Base-by-base conservation (phyloP, 805 yeast species). In the Nakazawaea laoshanensis region DNA sequence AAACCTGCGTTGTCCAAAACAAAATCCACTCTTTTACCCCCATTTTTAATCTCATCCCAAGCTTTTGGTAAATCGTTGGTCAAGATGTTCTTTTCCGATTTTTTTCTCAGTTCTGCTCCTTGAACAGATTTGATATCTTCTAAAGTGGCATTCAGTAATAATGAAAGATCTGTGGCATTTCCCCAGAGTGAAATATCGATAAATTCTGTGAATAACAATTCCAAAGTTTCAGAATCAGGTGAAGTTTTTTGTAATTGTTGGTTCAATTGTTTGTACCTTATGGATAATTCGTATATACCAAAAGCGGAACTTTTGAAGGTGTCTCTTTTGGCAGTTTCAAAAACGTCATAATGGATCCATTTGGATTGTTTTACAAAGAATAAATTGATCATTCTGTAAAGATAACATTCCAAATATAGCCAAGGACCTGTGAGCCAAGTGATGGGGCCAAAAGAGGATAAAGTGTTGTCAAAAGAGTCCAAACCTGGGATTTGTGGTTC, bases 161-260 rank as follows among this genome's bases (percentile, higher is more conserved):
- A 61, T 0, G 96, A 86, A 49, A 92, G 67, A 55, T 92, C 99
- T 4, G 96, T 85, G 13, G 97, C 96, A 55, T 92, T 92, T 18
- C 99, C 99, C 99, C 99, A 92, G 34, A 92, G 59, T 0, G 96
- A 84, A 35, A 89, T 73, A 50, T 87, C 95, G 27, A 83, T 58
- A 41, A 88, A 82, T 52, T 92, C 99, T 40, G 66, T 71, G 63
- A 87, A 88, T 28, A 86, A 59, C 9, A 79, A 45, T 39, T 64
- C 53, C 41, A 77, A 53, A 0, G 67, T 53, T 4, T 70, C 75
- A 1, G 40, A 39, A 37, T 49, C 45, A 9, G 34, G 29, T 8
- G 24, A 16, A 11, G 12, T 21, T 6, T 42, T 32, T 27, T 55
- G 44, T 33, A 61, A 55, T 20, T 49, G 45, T 11, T 48, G 45